Evolutionary conservation across 805 yeast genomes (phyloP).

Genomic region (Blastobotrys mokoenaii): DNA sequence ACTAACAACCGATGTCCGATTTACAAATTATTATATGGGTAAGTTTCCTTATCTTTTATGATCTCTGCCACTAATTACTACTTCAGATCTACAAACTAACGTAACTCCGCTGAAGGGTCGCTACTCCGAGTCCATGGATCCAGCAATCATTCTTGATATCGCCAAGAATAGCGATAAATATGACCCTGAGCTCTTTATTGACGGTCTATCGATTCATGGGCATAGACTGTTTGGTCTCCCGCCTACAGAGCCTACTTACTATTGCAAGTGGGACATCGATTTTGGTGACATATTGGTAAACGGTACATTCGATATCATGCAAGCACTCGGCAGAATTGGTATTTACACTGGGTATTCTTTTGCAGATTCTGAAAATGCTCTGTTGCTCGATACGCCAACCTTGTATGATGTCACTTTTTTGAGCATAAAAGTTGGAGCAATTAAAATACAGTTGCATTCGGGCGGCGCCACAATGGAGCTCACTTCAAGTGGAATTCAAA

Average conservation of each 20-base stretch:
- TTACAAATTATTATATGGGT: slow-evolving; percentile 87
- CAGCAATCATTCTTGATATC: slow-evolving; percentile 13
- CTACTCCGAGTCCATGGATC: slow-evolving; percentile 9
- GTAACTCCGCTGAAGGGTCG: slow-evolving; percentile 47
- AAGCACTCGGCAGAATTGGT: slow-evolving; percentile 28
- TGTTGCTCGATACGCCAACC: slow-evolving; percentile 46
- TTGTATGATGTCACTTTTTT: slow-evolving; percentile 65
- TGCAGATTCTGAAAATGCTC: slow-evolving; percentile 66
- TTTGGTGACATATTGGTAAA: slow-evolving; percentile 50
- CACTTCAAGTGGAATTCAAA: slow-evolving; percentile 20
- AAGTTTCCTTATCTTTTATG: slow-evolving; percentile 1
- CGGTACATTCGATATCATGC: slow-evolving; percentile 38
- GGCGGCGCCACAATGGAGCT: slow-evolving; percentile 23
- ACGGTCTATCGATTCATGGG: slow-evolving; percentile 63
- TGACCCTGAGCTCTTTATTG: slow-evolving; percentile 39
- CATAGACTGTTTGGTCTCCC: slow-evolving; percentile 92
- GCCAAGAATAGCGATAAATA: slow-evolving; percentile 9
- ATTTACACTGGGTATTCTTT: slow-evolving; percentile 53
- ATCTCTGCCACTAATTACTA: slow-evolving; percentile 5
- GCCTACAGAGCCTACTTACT: slow-evolving; percentile 79
- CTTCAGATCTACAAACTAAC: slow-evolving; percentile 56
- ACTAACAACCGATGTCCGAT: slow-evolving; percentile 72
- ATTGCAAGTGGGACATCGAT: slow-evolving; percentile 83
- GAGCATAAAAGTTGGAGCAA: slow-evolving; percentile 42
- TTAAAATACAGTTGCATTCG: slow-evolving; percentile 37